A percentile compares a stretch with the other conserved stretches of the same genome.
Evolutionary conservation across 2,329 filamentous ascomycete genomes (phyloP).

Genomic region (Didymella glomerata): DNA sequence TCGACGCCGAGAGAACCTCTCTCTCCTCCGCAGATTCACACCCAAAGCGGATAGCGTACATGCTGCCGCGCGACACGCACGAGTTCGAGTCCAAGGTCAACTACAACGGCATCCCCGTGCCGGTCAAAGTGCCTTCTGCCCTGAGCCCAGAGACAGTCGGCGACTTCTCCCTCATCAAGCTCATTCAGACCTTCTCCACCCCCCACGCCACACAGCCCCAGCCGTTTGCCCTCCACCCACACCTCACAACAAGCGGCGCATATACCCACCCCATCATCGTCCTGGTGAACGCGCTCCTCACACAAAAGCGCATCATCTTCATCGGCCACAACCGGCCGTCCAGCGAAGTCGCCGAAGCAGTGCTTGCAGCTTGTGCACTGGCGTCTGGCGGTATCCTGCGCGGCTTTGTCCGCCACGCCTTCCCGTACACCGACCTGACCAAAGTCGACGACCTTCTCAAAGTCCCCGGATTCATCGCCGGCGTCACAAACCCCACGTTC

Average conservation of each 20-base stretch:
- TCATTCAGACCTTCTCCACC: conserved; percentile 92
- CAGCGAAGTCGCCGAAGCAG: conserved; percentile 96
- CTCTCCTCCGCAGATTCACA: conserved; percentile 50
- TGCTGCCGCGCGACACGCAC: conserved; percentile 90
- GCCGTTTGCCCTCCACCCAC: conserved; percentile 84
- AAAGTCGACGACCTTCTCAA: conserved; percentile 97
- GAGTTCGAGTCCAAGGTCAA: conserved; percentile 96
- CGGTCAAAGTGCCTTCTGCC: conserved; percentile 94
- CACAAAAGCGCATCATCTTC: conserved; percentile 96
- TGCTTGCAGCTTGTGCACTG: conserved; percentile 92
- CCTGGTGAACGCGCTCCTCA: conserved; percentile 90
- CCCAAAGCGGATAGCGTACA: conserved; percentile 68
- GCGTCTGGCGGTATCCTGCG: conserved; percentile 91
- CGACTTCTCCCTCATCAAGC: conserved; percentile 95
- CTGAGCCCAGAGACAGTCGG: conserved; percentile 95
- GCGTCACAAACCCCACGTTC: conserved; percentile 96
- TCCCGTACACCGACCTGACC: conserved; percentile 96
- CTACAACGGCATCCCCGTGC: conserved; percentile 96
- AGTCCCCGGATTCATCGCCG: conserved; percentile 96
- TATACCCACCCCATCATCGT: conserved; percentile 95
- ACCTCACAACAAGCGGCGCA: conserved; percentile 90
- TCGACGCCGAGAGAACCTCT: conserved; percentile 60
- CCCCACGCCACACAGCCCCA: conserved; percentile 83
- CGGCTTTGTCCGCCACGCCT: conserved; percentile 94
- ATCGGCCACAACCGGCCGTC: conserved; percentile 94